Base-by-base conservation (phyloP, 352 stramenopile species). In the Blastocystis sp. region DNA sequence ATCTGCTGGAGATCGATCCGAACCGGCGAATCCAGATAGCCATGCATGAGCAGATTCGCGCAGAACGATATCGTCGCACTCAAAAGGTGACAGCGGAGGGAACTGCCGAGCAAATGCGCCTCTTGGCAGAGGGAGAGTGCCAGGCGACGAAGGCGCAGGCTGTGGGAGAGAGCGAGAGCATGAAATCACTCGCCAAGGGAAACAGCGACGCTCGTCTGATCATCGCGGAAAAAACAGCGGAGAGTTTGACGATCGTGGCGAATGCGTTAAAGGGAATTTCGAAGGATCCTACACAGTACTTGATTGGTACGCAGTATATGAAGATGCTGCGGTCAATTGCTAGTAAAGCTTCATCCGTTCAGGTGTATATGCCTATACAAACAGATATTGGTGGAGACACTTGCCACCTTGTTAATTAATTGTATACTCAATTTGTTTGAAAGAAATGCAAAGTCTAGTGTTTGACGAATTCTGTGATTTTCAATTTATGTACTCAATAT, bases 21-120 rank as follows among this genome's bases (percentile, higher is more conserved):
- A 91, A 47, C 4, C 1, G 3, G 0, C 80, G 76, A 13, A 87
- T 91, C 37, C 90, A 76, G 39, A 53, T 77, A 11, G 90, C 90
- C 61, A 91, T 91, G 90, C 82, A 91, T 66, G 89, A 90, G 76
- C 90, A 91, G 75, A 73, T 91, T 26, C 61, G 63, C 23, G 87
- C 90, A n/a, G 90, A 91, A 55, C 88, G 90, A 62, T 89, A 90
- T 13, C 88, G 90, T 45, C 88, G 90, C 8, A 87, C 90, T 9
- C 66, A 77, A 37, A 91, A 91, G 68, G 90, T 91, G 4, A 91
- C 79, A 0, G 88, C 90, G 0, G 90, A 91, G 26, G 90, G 90
- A 29, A 73, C 77, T 45, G 76, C 87, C 6, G 79, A 91, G 45
- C 63, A 90, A 34, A 39, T 90, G 47, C 77, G 84, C 18, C 76